Evolutionary conservation across 2,329 filamentous ascomycete species (phyloP).

Genomic region (Fusarium sp.): DNA sequence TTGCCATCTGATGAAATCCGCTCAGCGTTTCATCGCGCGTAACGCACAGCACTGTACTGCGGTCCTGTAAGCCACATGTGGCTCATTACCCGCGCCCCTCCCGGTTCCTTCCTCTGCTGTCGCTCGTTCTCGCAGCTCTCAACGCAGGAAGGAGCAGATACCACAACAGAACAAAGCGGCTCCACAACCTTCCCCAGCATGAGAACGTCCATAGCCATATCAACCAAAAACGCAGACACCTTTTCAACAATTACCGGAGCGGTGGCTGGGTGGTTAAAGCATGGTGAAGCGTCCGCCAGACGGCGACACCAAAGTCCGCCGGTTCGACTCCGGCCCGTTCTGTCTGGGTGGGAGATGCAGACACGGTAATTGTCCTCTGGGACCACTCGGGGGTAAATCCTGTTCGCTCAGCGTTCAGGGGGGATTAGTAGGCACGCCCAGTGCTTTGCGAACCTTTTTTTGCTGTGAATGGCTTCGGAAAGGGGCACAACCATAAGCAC

Average conservation of each 20-base stretch:
- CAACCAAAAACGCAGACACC: not conserved
- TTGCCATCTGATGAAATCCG: rapidly evolving
- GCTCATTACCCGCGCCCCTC: not conserved
- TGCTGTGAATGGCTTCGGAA: not conserved
- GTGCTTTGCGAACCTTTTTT: slow-evolving; percentile 22
- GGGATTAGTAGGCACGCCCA: slow-evolving; percentile 17
- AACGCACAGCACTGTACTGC: rapidly evolving
- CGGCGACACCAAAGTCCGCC: not conserved
- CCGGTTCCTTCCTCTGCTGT: not conserved
- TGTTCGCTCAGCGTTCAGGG: slow-evolving; percentile 6
- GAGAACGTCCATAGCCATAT: not conserved
- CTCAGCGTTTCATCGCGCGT: rapidly evolving
- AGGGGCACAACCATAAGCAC: rapidly evolving
- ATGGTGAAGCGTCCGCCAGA: not conserved
- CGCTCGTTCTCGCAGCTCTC: not conserved
- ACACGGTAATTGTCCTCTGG: not conserved
- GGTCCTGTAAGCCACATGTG: not conserved
- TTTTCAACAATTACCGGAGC: not conserved
- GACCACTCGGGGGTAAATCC: not conserved
- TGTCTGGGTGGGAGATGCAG: not conserved
- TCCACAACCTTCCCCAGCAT: not conserved
- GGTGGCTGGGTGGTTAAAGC: slow-evolving; percentile 13
- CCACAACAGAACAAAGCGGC: rapidly evolving
- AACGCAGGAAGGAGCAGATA: not conserved
- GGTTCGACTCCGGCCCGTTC: not conserved